Evolutionary conservation across 805 yeast species (phyloP).

Genomic region (Blastobotrys terrestris): DNA sequence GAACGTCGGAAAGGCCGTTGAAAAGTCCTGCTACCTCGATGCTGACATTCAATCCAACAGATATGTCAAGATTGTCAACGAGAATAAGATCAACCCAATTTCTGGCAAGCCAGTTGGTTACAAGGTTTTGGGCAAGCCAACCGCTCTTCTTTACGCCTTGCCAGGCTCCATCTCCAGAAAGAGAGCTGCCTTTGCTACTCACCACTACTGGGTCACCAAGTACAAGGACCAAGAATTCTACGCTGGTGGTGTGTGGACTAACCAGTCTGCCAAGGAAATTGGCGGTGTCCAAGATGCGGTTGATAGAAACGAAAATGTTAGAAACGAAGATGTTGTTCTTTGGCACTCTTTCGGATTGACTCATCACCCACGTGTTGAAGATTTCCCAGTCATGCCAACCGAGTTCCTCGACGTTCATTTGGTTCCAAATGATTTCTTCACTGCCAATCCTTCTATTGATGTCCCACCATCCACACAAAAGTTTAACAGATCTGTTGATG

Average conservation of each 20-base stretch:
- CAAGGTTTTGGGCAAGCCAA: constrained; percentile 69
- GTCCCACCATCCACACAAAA: constrained; percentile 63
- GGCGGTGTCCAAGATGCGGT: constrained; percentile 70
- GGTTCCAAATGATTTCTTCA: constrained; percentile 69
- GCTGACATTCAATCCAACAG: constrained; percentile 73
- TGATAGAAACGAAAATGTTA: constrained; percentile 52
- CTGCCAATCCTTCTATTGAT: constrained; percentile 71
- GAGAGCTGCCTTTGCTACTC: constrained; percentile 72
- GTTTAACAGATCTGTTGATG: constrained; percentile 55
- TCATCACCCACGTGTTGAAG: constrained; percentile 77
- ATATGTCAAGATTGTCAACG: constrained; percentile 71
- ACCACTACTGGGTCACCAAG: constrained; percentile 79
- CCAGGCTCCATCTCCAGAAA: constrained; percentile 56
- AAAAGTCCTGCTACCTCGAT: constrained; percentile 64
- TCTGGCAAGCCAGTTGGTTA: constrained; percentile 73
- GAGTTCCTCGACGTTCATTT: constrained; percentile 66
- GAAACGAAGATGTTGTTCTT: constrained; percentile 69
- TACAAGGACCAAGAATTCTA: constrained; percentile 64
- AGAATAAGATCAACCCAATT: constrained; percentile 60
- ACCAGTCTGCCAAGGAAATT: constrained; percentile 64
- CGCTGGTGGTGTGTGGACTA: constrained; percentile 84
- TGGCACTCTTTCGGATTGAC: constrained; percentile 82
- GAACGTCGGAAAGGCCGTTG: constrained; percentile 56
- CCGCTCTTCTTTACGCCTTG: constrained; percentile 68
- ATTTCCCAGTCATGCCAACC: constrained; percentile 87